Evolutionary conservation across 306 rosid genomes (phyloP).

Genomic region (Trichosanthes cucumerina): DNA sequence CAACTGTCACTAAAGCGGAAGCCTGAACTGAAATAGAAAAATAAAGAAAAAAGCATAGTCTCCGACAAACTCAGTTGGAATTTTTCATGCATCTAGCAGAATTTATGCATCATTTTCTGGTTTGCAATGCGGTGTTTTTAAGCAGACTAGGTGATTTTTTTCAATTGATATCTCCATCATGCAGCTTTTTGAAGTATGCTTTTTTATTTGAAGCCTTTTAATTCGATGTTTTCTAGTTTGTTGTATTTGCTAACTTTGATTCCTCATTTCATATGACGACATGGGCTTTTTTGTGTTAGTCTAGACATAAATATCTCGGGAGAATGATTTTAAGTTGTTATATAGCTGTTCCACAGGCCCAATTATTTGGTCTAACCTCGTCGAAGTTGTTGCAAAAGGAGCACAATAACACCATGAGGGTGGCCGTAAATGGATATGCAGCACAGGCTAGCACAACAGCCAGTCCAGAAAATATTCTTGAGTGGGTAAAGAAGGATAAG

Average conservation of each 20-base stretch:
- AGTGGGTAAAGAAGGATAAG: constrained; percentile 72
- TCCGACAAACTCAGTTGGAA: background rate
- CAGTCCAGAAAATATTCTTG: constrained; percentile 52
- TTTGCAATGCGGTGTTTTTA: background rate
- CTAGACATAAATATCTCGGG: background rate
- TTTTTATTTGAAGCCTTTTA: background rate
- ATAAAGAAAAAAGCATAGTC: background rate
- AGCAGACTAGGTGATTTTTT: background rate
- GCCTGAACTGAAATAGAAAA: background rate
- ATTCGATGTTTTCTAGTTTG: background rate
- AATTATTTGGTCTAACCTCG: constrained; percentile 36
- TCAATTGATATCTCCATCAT: background rate
- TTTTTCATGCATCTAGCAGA: background rate
- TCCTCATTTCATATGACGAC: background rate
- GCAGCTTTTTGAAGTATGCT: background rate
- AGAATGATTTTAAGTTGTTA: constrained; percentile 19
- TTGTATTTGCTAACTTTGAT: background rate
- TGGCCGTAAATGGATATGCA: constrained; percentile 34
- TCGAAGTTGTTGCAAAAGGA: constrained; percentile 40
- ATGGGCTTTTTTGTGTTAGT: background rate
- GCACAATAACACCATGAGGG: constrained; percentile 19
- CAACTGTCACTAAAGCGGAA: background rate
- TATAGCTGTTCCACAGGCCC: constrained; percentile 41
- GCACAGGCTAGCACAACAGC: constrained; percentile 43
- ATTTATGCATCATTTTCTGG: background rate